These are phyloP conservation scores for Aspergillus panamensis DNA, from an alignment of 495 filamentous ascomycete genomes.

Conservation along the genomic window DNA sequence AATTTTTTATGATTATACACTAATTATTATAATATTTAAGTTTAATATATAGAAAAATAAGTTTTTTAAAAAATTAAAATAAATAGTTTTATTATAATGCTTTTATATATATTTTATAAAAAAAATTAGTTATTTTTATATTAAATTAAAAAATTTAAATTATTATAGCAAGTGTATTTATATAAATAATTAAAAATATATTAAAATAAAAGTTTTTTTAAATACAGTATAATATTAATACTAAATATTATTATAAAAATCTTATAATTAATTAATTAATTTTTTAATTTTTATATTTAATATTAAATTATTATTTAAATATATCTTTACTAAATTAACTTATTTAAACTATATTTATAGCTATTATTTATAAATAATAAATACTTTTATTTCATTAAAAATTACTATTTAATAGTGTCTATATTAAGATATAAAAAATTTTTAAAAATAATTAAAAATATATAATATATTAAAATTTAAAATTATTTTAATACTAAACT, in stretches of 20 bases:
- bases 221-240: neutral
- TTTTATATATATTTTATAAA: conserved; percentile 6
- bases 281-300: neutral
- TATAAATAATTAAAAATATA: neutral
- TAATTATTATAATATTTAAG: conserved; percentile 3
- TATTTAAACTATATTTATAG: too few species aligned
- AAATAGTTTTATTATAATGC: too few species aligned
- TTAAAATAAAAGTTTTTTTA: too few species aligned
- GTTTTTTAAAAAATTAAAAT: too few species aligned
- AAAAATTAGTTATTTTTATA: neutral
- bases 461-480: too few species aligned
- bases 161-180: neutral
- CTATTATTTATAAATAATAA: too few species aligned
- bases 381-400: too few species aligned
- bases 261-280: neutral
- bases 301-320: conserved; percentile 1
- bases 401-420: too few species aligned
- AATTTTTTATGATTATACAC: neutral
- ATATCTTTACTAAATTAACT: too few species aligned
- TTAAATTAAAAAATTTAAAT: neutral
- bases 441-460: too few species aligned
- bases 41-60: neutral
- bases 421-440: too few species aligned
- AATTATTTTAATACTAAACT: too few species aligned
- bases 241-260: neutral